Evolutionary conservation across 108 stramenopile species (phyloP), one percentile per base, ranked within the genome.

Genomic region (Ochromonas danica): DNA sequence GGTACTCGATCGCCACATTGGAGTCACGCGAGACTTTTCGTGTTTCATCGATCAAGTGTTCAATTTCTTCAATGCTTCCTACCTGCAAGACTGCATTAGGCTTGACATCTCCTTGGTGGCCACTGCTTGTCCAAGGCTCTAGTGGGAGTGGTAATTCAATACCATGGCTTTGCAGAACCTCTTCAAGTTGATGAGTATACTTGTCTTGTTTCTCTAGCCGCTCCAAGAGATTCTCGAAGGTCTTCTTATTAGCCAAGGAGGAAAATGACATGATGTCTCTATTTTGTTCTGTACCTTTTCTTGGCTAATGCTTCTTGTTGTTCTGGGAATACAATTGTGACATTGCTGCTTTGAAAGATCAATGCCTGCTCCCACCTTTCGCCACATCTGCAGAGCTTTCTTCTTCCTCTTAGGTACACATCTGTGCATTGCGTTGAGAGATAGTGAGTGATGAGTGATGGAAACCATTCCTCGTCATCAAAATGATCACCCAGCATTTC

Each of bases 241-340:
- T 57, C 51, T 57, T 57, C 51, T 57, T 57, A 22, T 57, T 17
- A 22, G 51, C 51, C 17, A 22, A 57, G 22, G 51, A 22, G 17
- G 10, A 22, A 22, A 22, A 57, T 17, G 51, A 10, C 51, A 57
- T 57, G 51, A 57, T 57, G 22, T 57, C 51, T 17, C 51, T 57
- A 17, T 10, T 57, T 10, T 17, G 22, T 57, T 57, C 51, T 57
- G 22, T 57, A 17, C 51, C 22, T 10, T 17, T 17, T 57, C 22
- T 22, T 10, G 10, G 22, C 10, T 3, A 84, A n/a, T n/a, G n/a
- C n/a, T n/a, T n/a, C n/a, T n/a, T 81, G 27, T 90, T 77, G 25
- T 79, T 81, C 17, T 43, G 40, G 39, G n/a, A n/a, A n/a, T n/a
- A n/a, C n/a, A n/a, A n/a, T n/a, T n/a, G n/a, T n/a, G n/a, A n/a